Conservation (phyloP, 108 stramenopile species). For the Cylindrotheca closterium region DNA sequence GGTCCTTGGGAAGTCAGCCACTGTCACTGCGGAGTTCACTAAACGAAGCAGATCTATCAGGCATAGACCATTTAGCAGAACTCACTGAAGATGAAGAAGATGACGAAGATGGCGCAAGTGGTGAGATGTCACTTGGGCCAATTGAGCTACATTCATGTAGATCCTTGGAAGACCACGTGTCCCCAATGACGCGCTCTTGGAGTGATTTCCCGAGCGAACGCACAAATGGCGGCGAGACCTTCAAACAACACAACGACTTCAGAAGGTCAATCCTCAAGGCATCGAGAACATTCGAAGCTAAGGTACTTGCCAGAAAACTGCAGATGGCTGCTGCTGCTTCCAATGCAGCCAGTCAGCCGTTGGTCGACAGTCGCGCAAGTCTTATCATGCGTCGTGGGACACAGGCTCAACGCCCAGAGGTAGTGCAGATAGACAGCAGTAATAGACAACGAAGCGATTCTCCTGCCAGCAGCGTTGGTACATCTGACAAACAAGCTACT, state of each 20-base stretch:
- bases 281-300: constrained; percentile 57
- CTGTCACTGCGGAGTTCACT: neutral
- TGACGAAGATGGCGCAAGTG: too few species aligned
- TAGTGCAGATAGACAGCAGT: neutral
- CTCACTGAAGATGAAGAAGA: too few species aligned
- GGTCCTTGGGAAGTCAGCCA: constrained; percentile 8
- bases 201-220: too few species aligned
- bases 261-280: constrained; percentile 57
- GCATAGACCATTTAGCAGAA: too few species aligned
- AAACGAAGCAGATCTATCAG: neutral
- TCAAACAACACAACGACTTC: constrained; percentile 46
- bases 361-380: constrained; percentile 3
- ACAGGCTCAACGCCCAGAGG: neutral
- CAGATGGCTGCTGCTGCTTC: constrained; percentile 2
- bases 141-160: too few species aligned
- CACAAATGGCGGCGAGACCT: too few species aligned
- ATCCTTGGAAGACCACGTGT: too few species aligned
- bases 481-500: too few species aligned
- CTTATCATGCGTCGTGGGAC: constrained; percentile 7
- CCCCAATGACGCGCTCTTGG: too few species aligned
- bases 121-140: too few species aligned
- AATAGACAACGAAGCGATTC: neutral
- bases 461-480: neutral
- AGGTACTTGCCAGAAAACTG: constrained; percentile 37
- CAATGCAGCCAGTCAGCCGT: constrained; percentile 6